A percentile compares a stretch with the other conserved stretches of the same genome.
These are phyloP conservation scores for Nannizziopsis arthrosporioides DNA, from an alignment of 2,329 filamentous ascomycete genomes.

Conservation along the genomic window DNA sequence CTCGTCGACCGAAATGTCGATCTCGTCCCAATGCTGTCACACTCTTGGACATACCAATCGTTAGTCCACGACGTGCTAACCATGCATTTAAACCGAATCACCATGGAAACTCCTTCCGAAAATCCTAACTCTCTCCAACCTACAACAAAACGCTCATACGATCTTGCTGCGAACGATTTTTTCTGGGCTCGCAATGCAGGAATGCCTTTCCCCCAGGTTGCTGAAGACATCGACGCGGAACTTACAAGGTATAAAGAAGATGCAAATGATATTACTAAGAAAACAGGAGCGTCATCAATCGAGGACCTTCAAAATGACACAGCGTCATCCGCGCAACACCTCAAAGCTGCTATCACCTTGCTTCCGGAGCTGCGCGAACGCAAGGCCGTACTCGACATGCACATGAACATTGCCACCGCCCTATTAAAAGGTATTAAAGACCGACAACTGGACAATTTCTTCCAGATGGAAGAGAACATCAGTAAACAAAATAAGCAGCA, in stretches of 20 bases:
- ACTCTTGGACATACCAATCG: slow-evolving; percentile 85
- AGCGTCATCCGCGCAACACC: slow-evolving; percentile 77
- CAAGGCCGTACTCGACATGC: slow-evolving; percentile 90
- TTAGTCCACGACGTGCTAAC: slow-evolving; percentile 67
- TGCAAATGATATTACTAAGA: slow-evolving; percentile 84
- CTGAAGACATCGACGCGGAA: slow-evolving; percentile 89
- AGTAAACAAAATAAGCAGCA: slow-evolving; percentile 84
- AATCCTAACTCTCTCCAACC: slow-evolving; percentile 63
- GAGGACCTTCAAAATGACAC: slow-evolving; percentile 88
- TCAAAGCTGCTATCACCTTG: slow-evolving; percentile 89
- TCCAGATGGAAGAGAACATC: slow-evolving; percentile 86
- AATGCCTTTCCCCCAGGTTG: slow-evolving; percentile 85
- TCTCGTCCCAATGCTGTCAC: slow-evolving; percentile 94
- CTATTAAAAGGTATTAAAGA: slow-evolving; percentile 77
- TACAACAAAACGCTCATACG: slow-evolving; percentile 76
- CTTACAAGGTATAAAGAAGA: slow-evolving; percentile 93
- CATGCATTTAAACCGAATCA: slow-evolving; percentile 86
- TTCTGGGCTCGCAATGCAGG: slow-evolving; percentile 93
- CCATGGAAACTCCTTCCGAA: slow-evolving; percentile 71
- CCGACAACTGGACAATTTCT: slow-evolving; percentile 88
- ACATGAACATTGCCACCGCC: slow-evolving; percentile 93
- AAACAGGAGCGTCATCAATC: slow-evolving; percentile 82
- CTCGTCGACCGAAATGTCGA: slow-evolving; percentile 94
- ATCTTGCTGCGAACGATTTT: slow-evolving; percentile 80
- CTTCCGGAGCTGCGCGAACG: slow-evolving; percentile 85